phyloP scores from a whole-genome alignment of 768 basidiomycete species.

The Xanthoconium purpureum region DNA sequence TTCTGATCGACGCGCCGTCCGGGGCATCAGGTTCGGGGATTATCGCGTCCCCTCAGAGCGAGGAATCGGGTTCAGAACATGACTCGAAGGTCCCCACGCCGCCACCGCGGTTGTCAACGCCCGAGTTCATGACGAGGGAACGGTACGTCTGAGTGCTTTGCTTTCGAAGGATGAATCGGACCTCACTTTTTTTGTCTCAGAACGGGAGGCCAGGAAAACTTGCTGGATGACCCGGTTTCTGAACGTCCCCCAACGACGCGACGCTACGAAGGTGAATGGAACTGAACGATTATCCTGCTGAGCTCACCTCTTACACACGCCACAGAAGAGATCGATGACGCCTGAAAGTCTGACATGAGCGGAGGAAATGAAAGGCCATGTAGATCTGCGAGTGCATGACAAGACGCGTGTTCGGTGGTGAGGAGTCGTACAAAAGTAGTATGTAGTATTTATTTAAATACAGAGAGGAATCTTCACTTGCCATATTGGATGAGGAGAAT shows the following conservation, averaged over 20 bases:
- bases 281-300: too few species aligned
- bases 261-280: background rate
- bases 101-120: background rate
- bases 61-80: background rate
- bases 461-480: too few species aligned
- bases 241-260: background rate
- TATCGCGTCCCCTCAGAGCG: conserved; percentile 42
- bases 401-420: too few species aligned
- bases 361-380: too few species aligned
- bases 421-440: too few species aligned
- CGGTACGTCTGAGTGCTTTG: background rate
- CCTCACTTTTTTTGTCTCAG: background rate
- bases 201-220: background rate
- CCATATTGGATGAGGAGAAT: too few species aligned
- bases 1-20: conserved; percentile 32
- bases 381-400: too few species aligned
- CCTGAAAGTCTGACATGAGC: too few species aligned
- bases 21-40: conserved; percentile 42
- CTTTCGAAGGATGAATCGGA: background rate
- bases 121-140: background rate
- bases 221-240: background rate
- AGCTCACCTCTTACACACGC: too few species aligned
- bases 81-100: conserved; percentile 1
- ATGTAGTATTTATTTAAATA: too few species aligned
- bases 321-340: too few species aligned